phyloP scores from a whole-genome alignment of 768 basidiomycete genomes.

The Sarcomyxa edulis region DNA sequence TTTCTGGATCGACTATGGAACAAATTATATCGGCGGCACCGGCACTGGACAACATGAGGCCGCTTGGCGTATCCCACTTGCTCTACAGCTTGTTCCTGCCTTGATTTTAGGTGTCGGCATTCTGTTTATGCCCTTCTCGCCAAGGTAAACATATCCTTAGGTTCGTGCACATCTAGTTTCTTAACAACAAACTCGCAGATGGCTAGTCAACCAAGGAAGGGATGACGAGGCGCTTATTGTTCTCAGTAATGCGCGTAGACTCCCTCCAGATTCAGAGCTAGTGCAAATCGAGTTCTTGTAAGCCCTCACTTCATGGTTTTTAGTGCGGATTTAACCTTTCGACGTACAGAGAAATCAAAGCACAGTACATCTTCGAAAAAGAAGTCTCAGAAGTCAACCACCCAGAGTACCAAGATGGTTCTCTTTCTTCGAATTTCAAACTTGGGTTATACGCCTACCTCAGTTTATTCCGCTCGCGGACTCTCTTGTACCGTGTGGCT shows the following conservation, averaged over 20 bases:
- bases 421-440: slow-evolving; percentile 50
- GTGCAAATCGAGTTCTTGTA: slow-evolving; percentile 73
- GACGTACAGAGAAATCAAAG: slow-evolving; percentile 58
- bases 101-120: slow-evolving; percentile 66
- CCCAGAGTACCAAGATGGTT: slow-evolving; percentile 63
- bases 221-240: slow-evolving; percentile 69
- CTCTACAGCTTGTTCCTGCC: slow-evolving; percentile 71
- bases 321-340: background rate
- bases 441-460: slow-evolving; percentile 57
- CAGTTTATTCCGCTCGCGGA: slow-evolving; percentile 50
- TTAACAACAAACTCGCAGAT: slow-evolving; percentile 30
- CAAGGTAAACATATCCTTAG: slow-evolving; percentile 41
- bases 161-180: background rate
- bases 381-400: slow-evolving; percentile 52
- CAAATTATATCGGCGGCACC: slow-evolving; percentile 69
- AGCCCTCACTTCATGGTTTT: slow-evolving; percentile 18
- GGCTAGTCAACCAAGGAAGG: slow-evolving; percentile 74
- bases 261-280: slow-evolving; percentile 53
- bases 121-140: slow-evolving; percentile 76
- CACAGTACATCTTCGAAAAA: slow-evolving; percentile 69
- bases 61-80: slow-evolving; percentile 74
- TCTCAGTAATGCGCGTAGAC: slow-evolving; percentile 52
- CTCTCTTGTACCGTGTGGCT: slow-evolving; percentile 56
- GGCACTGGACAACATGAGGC: slow-evolving; percentile 52
- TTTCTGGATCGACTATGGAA: slow-evolving; percentile 52